Evolutionary conservation across 2,329 filamentous ascomycete species (phyloP).

Genomic region (Botrytis deweyae): DNA sequence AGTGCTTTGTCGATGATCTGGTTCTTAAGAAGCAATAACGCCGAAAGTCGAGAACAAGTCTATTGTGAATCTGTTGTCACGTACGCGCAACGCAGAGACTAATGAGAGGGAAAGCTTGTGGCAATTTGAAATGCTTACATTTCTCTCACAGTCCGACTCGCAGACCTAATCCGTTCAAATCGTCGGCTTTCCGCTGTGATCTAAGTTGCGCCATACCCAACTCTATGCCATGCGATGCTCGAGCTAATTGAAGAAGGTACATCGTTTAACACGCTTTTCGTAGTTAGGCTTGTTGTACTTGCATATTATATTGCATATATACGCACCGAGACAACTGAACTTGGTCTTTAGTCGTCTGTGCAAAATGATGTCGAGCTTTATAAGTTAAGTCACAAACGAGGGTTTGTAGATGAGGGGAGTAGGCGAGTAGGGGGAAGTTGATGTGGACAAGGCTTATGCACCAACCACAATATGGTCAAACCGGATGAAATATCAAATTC

Average conservation of each 20-base stretch:
- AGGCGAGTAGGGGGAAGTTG: conserved; percentile 3
- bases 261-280: background rate
- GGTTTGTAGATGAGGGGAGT: conserved; percentile 3
- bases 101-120: background rate
- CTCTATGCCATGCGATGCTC: conserved; percentile 6
- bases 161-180: background rate
- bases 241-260: background rate
- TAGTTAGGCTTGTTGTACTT: background rate
- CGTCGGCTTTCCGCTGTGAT: conserved; percentile 6
- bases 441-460: conserved; percentile 2
- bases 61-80: background rate
- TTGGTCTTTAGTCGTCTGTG: background rate
- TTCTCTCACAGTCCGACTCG: background rate
- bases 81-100: background rate
- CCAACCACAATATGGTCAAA: conserved; percentile 12
- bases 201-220: conserved; percentile 1
- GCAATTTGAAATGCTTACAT: conserved; percentile 2
- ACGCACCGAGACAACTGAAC: conserved; percentile 4
- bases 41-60: conserved; percentile 3
- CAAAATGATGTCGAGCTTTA: background rate
- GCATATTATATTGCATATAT: conserved; percentile 1
- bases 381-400: background rate
- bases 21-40: background rate
- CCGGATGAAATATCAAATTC: conserved; percentile 15
- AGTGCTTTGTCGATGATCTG: background rate